Evolutionary conservation across 1,284 basidiomycete species (phyloP).

Genomic region (Ganoderma multipileum): DNA sequence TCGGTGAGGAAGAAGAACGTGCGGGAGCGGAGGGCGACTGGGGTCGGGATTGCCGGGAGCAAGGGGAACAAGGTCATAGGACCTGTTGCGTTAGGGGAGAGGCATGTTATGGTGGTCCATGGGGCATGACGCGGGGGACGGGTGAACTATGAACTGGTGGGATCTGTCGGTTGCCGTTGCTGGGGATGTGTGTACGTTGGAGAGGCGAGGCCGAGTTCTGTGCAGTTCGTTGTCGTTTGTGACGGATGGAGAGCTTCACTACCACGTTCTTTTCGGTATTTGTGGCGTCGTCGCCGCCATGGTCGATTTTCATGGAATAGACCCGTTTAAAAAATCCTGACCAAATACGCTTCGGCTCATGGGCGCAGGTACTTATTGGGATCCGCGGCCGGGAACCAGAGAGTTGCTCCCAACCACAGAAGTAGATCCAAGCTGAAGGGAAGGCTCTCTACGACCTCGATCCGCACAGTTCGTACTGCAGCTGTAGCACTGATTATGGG

Average conservation of each 20-base stretch:
- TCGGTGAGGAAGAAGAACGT: conserved; percentile 7
- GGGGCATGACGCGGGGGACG: neutral
- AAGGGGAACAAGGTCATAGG: conserved; percentile 1
- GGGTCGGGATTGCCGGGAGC: neutral
- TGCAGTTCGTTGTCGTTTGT: conserved; percentile 1
- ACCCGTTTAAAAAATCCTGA: neutral
- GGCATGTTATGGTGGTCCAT: conserved; percentile 2
- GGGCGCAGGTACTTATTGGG: no score
- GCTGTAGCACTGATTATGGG: neutral
- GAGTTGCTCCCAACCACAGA: no score
- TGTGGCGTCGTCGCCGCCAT: neutral
- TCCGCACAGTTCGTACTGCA: no score
- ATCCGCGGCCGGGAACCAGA: no score
- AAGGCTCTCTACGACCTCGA: no score
- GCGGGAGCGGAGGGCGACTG: neutral
- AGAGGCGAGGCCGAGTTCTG: neutral
- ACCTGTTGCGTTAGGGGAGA: neutral
- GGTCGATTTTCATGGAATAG: neutral
- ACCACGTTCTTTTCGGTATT: neutral
- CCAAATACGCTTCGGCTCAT: neutral
- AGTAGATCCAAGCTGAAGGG: no score
- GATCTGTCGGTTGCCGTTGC: neutral
- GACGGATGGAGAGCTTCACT: neutral
- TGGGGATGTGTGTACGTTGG: neutral
- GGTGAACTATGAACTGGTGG: neutral